phyloP scores from a whole-genome alignment of 2,329 filamentous ascomycete species.

The Epichloe amarillans region DNA sequence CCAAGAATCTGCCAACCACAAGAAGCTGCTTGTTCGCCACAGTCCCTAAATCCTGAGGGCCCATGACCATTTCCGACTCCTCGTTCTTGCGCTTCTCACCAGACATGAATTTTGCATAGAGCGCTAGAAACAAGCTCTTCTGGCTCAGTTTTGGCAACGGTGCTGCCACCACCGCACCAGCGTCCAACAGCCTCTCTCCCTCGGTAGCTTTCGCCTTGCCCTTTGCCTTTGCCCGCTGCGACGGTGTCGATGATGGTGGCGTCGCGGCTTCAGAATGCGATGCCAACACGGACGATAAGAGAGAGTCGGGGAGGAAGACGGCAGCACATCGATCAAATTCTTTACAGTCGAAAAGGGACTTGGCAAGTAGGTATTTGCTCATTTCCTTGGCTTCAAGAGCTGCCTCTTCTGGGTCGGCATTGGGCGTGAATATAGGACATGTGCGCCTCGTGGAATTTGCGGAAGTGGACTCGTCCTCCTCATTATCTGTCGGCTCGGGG shows the following conservation, averaged over 20 bases:
- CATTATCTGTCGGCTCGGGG: slow-evolving; percentile 41
- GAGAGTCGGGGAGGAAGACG: slow-evolving; percentile 71
- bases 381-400: slow-evolving; percentile 66
- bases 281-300: slow-evolving; percentile 52
- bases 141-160: slow-evolving; percentile 57
- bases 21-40: slow-evolving; percentile 77
- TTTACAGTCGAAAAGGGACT: slow-evolving; percentile 87
- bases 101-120: slow-evolving; percentile 86
- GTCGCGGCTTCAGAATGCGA: slow-evolving; percentile 27
- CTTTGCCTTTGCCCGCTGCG: slow-evolving; percentile 48
- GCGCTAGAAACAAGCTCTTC: slow-evolving; percentile 78
- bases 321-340: slow-evolving; percentile 90
- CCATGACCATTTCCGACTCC: slow-evolving; percentile 93
- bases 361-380: slow-evolving; percentile 76
- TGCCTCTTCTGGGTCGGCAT: slow-evolving; percentile 58
- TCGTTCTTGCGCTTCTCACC: slow-evolving; percentile 96
- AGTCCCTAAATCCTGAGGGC: slow-evolving; percentile 76
- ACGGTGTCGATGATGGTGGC: slow-evolving; percentile 15
- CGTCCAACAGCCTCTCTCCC: slow-evolving; percentile 10
- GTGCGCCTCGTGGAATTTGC: slow-evolving; percentile 24
- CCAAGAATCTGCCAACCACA: slow-evolving; percentile 59
- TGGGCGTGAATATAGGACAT: slow-evolving; percentile 37
- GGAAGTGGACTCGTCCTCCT: slow-evolving; percentile 29
- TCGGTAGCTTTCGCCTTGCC: slow-evolving; percentile 35
- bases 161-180: slow-evolving; percentile 1